Percentiles rank a stretch among this genome's conserved stretches.
phyloP scores from a whole-genome alignment of 441 rosid genomes.

The Croton laevigatus region DNA sequence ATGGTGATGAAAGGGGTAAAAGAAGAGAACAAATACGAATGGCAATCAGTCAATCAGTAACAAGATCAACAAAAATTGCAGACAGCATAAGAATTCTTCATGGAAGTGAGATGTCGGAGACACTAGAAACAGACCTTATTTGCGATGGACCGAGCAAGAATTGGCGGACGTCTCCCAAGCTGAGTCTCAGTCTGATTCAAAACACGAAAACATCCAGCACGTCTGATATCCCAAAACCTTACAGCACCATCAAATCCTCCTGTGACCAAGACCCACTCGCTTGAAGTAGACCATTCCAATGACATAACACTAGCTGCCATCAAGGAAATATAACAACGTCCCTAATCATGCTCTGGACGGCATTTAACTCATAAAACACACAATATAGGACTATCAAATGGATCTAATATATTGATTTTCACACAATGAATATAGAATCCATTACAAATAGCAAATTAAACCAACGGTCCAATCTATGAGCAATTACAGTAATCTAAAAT shows the following conservation, averaged over 20 bases:
- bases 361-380: neutral
- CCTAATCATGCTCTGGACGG: neutral
- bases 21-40: neutral
- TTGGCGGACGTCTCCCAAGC: conserved; percentile 78
- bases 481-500: neutral
- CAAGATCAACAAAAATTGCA: neutral
- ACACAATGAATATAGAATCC: neutral
- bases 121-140: conserved; percentile 52
- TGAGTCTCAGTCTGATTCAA: conserved; percentile 82
- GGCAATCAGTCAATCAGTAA: no score
- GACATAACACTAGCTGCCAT: conserved; percentile 86
- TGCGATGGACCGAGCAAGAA: conserved; percentile 39
- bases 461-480: conserved; percentile 1
- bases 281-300: conserved; percentile 91
- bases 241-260: conserved; percentile 98
- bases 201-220: conserved; percentile 87
- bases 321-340: conserved; percentile 25
- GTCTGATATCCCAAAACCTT: conserved; percentile 95
- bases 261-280: conserved; percentile 84
- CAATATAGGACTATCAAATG: neutral
- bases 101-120: conserved; percentile 6
- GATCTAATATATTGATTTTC: conserved; percentile 3
- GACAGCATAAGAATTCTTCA: neutral
- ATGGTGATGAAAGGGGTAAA: neutral
- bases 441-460: neutral